Conservation (phyloP, 1,139 yeast genomes). For the Nadsonia starkeyi-henricii region DNA sequence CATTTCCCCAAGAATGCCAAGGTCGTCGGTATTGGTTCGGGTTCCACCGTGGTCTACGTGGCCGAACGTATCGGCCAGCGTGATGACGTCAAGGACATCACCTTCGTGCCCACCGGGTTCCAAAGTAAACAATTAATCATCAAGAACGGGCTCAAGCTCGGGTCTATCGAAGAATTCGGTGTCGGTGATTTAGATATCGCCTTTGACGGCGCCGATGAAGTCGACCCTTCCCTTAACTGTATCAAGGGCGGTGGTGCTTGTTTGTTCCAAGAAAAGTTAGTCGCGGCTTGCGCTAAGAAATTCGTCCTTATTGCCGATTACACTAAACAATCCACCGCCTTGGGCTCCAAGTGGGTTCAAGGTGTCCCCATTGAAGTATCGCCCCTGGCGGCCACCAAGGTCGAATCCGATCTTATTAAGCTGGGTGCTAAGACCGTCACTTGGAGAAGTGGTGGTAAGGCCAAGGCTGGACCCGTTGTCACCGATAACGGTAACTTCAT, state of each 20-base stretch:
- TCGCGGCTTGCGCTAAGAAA: constrained; percentile 63
- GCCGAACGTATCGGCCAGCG: constrained; percentile 82
- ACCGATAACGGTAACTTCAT: constrained; percentile 93
- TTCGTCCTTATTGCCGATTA: constrained; percentile 89
- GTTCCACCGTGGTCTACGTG: constrained; percentile 89
- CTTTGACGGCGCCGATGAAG: constrained; percentile 98
- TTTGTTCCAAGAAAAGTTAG: constrained; percentile 88
- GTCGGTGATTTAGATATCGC: constrained; percentile 62
- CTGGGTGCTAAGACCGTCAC: constrained; percentile 55
- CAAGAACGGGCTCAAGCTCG: constrained; percentile 65
- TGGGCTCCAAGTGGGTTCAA: constrained; percentile 75
- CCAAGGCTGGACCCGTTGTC: constrained; percentile 97
- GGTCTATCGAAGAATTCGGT: constrained; percentile 70
- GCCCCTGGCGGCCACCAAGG: constrained; percentile 75
- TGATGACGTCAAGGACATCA: constrained; percentile 17
- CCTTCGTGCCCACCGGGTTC: constrained; percentile 92
- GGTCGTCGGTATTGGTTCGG: constrained; percentile 90
- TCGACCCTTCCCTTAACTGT: constrained; percentile 63
- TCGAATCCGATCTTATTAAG: constrained; percentile 41
- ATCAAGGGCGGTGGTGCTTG: constrained; percentile 99
- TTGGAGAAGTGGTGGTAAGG: constrained; percentile 75
- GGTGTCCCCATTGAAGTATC: constrained; percentile 96
- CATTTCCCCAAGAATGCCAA: constrained; percentile 58
- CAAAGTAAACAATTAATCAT: constrained; percentile 81
- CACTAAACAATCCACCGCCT: constrained; percentile 52